These are phyloP conservation scores for Acer yangbiense DNA, from an alignment of 345 rosid species.

Conservation along the genomic window DNA sequence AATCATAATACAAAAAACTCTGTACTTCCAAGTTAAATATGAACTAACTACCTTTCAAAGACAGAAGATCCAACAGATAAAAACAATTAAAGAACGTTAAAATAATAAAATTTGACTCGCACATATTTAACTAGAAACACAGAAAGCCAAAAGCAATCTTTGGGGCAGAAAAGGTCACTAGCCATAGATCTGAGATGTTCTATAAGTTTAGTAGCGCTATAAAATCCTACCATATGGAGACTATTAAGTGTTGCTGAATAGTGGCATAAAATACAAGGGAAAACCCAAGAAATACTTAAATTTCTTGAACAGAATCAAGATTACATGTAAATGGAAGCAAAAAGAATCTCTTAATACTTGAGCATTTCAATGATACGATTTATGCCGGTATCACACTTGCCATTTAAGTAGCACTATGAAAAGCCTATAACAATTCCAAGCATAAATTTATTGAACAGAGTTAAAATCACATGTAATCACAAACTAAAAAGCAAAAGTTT, in stretches of 20 bases:
- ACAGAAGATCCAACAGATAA: neutral
- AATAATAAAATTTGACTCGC: neutral
- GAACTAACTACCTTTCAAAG: neutral
- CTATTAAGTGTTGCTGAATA: neutral
- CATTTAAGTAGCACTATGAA: neutral
- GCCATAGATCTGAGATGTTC: neutral
- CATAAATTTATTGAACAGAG: slow-evolving; percentile 1
- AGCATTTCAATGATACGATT: neutral
- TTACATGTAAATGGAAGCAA: neutral
- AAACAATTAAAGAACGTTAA: neutral
- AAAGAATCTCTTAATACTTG: neutral
- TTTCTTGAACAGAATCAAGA: neutral
- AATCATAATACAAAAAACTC: neutral
- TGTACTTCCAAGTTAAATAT: neutral
- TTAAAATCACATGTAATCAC: neutral
- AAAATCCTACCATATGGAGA: neutral
- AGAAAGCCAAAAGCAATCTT: neutral
- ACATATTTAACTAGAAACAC: neutral
- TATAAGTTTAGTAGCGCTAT: neutral
- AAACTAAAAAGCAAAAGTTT: neutral
- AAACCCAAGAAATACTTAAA: neutral
- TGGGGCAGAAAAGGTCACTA: neutral
- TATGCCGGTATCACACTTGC: neutral
- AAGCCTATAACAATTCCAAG: neutral
- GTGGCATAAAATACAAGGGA: neutral